These are phyloP conservation scores for Penicillium sclerotigenum DNA, from an alignment of 2,329 filamentous ascomycete species.

Conservation along the genomic window DNA sequence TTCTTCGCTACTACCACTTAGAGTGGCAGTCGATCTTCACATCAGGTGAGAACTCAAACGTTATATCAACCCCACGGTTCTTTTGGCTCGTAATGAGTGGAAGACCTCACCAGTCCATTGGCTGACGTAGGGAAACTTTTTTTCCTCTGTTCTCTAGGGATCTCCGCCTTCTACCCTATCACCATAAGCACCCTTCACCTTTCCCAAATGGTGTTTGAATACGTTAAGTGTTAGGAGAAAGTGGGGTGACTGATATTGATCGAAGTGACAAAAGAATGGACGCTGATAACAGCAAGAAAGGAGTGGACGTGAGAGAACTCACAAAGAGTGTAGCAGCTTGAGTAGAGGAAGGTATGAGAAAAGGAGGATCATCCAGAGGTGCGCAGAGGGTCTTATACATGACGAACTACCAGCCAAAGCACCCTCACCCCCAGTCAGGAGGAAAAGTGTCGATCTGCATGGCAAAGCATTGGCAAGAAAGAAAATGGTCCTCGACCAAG, in stretches of 20 bases:
- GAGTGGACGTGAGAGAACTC: not conserved
- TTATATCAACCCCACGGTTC: too few species aligned
- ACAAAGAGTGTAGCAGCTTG: not conserved
- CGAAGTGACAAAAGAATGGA: not conserved
- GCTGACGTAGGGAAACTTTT: too few species aligned
- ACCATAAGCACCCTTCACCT: too few species aligned
- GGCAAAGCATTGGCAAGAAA: not conserved
- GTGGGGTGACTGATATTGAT: not conserved
- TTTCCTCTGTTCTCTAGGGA: too few species aligned
- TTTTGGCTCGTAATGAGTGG: too few species aligned
- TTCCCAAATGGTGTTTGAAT: too few species aligned
- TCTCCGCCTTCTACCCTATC: too few species aligned
- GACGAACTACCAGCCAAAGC: not conserved
- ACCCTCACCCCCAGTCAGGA: not conserved
- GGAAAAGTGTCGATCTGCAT: not conserved
- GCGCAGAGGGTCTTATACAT: not conserved
- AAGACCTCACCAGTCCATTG: too few species aligned
- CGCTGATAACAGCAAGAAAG: not conserved
- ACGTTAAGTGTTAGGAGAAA: not conserved
- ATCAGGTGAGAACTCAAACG: too few species aligned
- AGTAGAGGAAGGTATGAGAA: not conserved
- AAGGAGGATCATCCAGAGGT: not conserved
- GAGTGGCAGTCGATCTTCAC: too few species aligned
- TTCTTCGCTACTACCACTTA: too few species aligned
- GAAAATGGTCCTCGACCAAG: not conserved